Evolutionary conservation across 2,329 filamentous ascomycete genomes (phyloP), one percentile per base, ranked within the genome.

Genomic region (Dactylonectria estremocensis): DNA sequence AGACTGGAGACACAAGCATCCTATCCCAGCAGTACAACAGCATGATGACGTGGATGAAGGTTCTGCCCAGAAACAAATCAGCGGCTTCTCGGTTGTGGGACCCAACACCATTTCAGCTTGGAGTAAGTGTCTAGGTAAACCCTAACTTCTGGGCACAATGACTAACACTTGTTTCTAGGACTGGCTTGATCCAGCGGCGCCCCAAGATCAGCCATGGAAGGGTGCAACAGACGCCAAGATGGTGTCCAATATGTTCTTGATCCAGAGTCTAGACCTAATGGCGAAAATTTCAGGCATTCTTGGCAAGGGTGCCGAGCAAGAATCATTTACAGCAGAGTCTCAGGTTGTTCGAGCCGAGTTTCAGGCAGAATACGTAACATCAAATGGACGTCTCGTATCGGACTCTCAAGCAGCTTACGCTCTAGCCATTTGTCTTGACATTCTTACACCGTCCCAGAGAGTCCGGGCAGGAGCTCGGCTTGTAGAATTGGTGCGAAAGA

Each of bases 111-210:
- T 66, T 68, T 16, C 74, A 76, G 14, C 66, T 76, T 7, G 69
- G 52, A 4, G 74, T 74, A 43, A 72, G 71, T 72, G 7, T n/a
- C 4, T 16, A 13, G 22, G 13, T 45, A 5, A n/a, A 7, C 24
- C 24, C 24, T 5, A 28, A 2, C 7, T 5, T 28, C 24, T 28
- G 24, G 24, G 9, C 77, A 83, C 68, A 37, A 37, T 13, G 88
- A 83, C 65, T 90, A 87, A 37, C 35, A 11, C 9, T 14, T 37
- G 9, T 10, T 14, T 37, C 35, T 79, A 83, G 33, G 85, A 87
- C 68, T 87, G 85, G 85, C 79, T 87, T 2, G 85, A 86, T 61
- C 85, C 85, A 0, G 78, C 78, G 3, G 80, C 85, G 0, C 84
- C 85, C 0, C 77, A 80, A 0, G 77, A 83, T 1, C 70, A 80